These are phyloP conservation scores for Wallacemonas rigidus DNA, from an alignment of 208 protist species.

Conservation along the genomic window DNA sequence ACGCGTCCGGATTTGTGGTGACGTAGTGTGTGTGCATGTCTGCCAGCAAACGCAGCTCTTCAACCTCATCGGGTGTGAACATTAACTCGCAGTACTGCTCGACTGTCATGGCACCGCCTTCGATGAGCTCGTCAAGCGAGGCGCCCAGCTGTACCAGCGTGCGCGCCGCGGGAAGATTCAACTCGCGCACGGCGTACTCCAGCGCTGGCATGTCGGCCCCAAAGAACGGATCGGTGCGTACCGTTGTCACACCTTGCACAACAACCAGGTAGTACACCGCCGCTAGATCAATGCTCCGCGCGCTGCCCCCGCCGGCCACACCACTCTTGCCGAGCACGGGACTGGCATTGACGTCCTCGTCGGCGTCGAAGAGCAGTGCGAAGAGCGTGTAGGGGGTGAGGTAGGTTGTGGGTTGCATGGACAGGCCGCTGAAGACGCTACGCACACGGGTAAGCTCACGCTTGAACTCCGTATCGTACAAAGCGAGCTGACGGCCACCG, in stretches of 20 bases:
- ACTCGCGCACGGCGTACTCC: slow-evolving; percentile 50
- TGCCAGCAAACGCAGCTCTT: slow-evolving; percentile 33
- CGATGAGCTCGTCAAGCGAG: slow-evolving; percentile 45
- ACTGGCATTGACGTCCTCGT: background rate
- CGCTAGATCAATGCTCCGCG: slow-evolving; percentile 30
- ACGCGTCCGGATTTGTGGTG: slow-evolving; percentile 39
- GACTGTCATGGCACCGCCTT: slow-evolving; percentile 42
- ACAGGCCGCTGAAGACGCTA: slow-evolving; percentile 48
- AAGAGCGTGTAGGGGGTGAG: slow-evolving; percentile 62
- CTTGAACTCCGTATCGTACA: slow-evolving; percentile 51
- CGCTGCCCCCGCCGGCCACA: background rate
- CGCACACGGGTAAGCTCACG: slow-evolving; percentile 46
- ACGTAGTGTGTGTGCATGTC: slow-evolving; percentile 25
- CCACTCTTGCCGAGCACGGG: background rate
- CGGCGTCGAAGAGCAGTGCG: slow-evolving; percentile 41
- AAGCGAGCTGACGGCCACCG: slow-evolving; percentile 33
- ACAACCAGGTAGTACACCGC: slow-evolving; percentile 56
- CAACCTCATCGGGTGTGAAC: slow-evolving; percentile 41
- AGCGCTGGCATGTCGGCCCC: slow-evolving; percentile 48
- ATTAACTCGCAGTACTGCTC: slow-evolving; percentile 39
- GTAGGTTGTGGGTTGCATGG: slow-evolving; percentile 52
- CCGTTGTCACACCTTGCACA: slow-evolving; percentile 46
- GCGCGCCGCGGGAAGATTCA: slow-evolving; percentile 37
- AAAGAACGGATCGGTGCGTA: slow-evolving; percentile 53
- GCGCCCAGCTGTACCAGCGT: slow-evolving; percentile 59